Conservation (phyloP, 257 asterid genomes). For the Forsythia viridissima region DNA sequence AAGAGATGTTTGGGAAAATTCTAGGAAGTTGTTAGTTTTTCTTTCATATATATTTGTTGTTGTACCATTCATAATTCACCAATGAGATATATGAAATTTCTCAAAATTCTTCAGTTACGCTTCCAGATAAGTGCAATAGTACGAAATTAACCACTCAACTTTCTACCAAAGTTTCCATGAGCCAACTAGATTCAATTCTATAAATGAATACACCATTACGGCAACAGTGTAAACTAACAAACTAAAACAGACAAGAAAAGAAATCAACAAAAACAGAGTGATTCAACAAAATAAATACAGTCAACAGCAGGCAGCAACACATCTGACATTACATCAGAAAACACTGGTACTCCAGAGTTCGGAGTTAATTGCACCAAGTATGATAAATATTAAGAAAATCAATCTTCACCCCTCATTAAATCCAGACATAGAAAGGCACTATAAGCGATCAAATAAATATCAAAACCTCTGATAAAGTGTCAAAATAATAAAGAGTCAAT, state of each 20-base stretch:
- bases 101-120: too few relatives aligned
- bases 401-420: not conserved
- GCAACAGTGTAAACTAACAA: not conserved
- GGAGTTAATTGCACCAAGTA: not conserved
- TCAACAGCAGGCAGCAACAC: not conserved
- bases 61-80: too few relatives aligned
- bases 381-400: too few relatives aligned
- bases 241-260: not conserved
- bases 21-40: too few relatives aligned
- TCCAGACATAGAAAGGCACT: not conserved
- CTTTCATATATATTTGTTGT: too few relatives aligned
- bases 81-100: too few relatives aligned
- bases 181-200: not conserved
- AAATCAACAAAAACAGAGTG: not conserved
- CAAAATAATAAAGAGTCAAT: not conserved
- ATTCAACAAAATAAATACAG: not conserved
- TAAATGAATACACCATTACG: not conserved
- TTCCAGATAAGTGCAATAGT: too few relatives aligned
- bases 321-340: not conserved
- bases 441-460: not conserved
- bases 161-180: not conserved
- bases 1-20: too few relatives aligned
- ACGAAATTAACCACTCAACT: too few relatives aligned
- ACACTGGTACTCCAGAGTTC: not conserved
- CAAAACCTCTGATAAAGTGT: not conserved